phyloP scores from a whole-genome alignment of 345 rosid species.

The Euphorbia tirucalli region DNA sequence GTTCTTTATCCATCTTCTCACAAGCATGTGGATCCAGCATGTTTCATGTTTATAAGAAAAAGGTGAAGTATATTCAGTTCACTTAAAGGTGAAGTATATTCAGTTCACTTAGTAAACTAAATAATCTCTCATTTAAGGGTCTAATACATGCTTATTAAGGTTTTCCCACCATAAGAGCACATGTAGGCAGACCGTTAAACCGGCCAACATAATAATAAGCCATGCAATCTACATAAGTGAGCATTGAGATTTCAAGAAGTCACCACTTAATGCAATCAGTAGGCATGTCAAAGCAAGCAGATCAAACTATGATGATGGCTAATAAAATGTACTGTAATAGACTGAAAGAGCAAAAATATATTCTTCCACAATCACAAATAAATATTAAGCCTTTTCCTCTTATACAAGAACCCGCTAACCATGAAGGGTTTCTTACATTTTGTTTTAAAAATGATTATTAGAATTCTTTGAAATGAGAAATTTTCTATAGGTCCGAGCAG shows the following conservation, averaged over 20 bases:
- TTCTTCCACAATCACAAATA: neutral
- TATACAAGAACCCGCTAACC: neutral
- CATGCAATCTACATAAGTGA: too few species aligned
- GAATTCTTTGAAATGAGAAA: neutral
- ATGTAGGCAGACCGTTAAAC: neutral
- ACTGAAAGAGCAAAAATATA: neutral
- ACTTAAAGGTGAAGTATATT: neutral
- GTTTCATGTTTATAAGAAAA: neutral
- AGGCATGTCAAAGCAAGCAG: too few species aligned
- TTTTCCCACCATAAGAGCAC: neutral
- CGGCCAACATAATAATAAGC: too few species aligned
- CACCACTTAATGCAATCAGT: too few species aligned
- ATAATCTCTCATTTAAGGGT: neutral
- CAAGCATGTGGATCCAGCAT: neutral
- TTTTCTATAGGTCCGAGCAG: neutral
- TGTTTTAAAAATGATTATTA: neutral
- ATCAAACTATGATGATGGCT: too few species aligned
- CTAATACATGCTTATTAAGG: neutral
- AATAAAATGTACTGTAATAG: neutral
- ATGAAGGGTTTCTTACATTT: neutral
- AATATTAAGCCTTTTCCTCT: neutral
- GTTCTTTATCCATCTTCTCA: neutral
- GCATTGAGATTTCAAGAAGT: too few species aligned
- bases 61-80: neutral
- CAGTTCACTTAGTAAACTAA: neutral